phyloP scores from a whole-genome alignment of 78 protist species.

The Dictyostelium firmibasis region DNA sequence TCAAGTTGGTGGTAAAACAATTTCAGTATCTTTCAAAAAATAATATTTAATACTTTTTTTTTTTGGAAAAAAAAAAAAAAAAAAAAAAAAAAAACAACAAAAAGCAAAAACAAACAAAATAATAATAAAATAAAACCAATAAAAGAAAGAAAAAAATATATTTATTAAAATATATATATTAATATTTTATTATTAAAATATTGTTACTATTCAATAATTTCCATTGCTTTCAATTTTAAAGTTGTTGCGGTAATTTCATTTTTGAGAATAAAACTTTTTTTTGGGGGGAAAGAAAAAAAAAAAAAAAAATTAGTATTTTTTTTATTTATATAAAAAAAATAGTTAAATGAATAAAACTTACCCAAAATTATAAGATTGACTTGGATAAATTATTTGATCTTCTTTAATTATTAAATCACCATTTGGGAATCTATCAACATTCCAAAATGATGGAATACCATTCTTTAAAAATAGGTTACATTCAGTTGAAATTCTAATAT shows the following conservation, averaged over 20 bases:
- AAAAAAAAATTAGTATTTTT: background rate
- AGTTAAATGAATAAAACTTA: too few relatives aligned
- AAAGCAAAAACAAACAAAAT: background rate
- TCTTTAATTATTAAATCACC: background rate
- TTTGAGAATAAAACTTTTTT: background rate
- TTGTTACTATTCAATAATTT: background rate
- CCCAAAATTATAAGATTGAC: background rate
- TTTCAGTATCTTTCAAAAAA: constrained; percentile 47
- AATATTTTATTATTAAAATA: background rate
- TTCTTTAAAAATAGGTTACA: background rate
- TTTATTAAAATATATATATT: background rate
- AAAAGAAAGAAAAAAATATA: background rate
- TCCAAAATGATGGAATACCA: background rate
- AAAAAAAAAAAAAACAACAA: background rate
- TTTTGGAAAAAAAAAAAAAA: background rate
- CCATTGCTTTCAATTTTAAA: background rate
- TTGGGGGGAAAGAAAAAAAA: too few relatives aligned
- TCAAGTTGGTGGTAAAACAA: constrained; percentile 34
- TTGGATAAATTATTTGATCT: background rate
- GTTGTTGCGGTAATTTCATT: background rate
- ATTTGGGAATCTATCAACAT: constrained; percentile 8
- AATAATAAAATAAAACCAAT: too few relatives aligned
- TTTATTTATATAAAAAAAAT: background rate
- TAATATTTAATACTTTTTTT: background rate
- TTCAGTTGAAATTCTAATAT: background rate